Percentiles rank a stretch among this genome's conserved stretches.
Evolutionary conservation across 495 filamentous ascomycete species (phyloP).

Genomic region (Neurospora sp.): DNA sequence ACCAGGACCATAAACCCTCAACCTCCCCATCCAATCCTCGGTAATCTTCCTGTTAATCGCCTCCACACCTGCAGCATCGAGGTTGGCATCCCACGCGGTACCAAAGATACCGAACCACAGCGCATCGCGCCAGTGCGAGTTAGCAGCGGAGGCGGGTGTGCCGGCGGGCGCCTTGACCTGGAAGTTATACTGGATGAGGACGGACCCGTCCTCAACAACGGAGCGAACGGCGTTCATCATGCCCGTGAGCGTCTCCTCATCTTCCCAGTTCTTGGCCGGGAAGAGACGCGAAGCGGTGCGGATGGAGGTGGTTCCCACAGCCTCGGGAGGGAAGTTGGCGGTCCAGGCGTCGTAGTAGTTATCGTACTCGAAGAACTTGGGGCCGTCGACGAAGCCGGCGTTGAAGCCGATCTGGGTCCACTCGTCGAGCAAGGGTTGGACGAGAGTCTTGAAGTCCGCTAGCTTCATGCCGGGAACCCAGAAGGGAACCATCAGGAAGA

Average conservation of each 20-base stretch:
- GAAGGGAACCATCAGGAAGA: constrained; percentile 13
- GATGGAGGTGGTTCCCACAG: constrained; percentile 12
- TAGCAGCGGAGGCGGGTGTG: constrained; percentile 5
- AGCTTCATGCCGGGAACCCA: constrained; percentile 12
- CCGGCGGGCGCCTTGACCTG: constrained; percentile 5
- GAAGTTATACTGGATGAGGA: constrained; percentile 15
- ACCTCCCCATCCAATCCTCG: constrained; percentile 13
- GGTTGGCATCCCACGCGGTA: constrained; percentile 2
- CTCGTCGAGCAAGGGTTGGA: constrained; percentile 28
- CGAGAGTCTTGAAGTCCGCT: constrained; percentile 14
- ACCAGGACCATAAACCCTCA: constrained; percentile 21
- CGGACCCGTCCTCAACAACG: constrained; percentile 11
- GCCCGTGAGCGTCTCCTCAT: constrained; percentile 16
- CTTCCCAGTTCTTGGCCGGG: constrained; percentile 19
- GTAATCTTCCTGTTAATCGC: constrained; percentile 14
- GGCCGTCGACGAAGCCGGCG: constrained; percentile 11
- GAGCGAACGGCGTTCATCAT: constrained; percentile 12
- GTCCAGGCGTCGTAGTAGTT: constrained; percentile 13
- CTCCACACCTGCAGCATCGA: not conserved
- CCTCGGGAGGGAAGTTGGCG: constrained; percentile 9
- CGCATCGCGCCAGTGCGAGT: constrained; percentile 16
- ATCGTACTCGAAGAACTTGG: constrained; percentile 12
- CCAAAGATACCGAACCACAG: constrained; percentile 9
- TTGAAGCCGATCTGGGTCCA: constrained; percentile 25
- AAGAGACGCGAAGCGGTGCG: constrained; percentile 32